A percentile compares a stretch with the other conserved stretches of the same genome.
phyloP scores from a whole-genome alignment of 1,284 basidiomycete species.

The Neolentinus lepideus region DNA sequence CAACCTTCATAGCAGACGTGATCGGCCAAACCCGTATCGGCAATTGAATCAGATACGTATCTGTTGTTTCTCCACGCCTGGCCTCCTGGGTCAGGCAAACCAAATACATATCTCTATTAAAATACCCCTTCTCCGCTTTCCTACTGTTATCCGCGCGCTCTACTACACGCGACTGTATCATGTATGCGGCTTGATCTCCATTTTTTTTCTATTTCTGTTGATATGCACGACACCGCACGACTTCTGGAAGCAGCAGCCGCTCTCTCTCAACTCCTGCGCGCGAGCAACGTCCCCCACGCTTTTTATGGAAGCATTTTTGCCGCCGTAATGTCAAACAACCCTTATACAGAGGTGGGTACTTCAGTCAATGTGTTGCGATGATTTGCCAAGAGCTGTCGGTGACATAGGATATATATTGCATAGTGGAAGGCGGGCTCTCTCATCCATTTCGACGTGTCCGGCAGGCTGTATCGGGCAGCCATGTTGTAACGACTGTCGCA shows the following conservation, averaged over 20 bases:
- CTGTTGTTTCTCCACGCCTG: constrained; percentile 11
- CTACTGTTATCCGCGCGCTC: constrained; percentile 15
- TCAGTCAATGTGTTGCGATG: constrained; percentile 6
- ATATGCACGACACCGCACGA: constrained; percentile 58
- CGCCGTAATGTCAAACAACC: constrained; percentile 46
- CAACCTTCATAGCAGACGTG: constrained; percentile 6
- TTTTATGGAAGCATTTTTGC: constrained; percentile 61
- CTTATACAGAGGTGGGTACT: constrained; percentile 46
- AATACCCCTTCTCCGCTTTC: constrained; percentile 16
- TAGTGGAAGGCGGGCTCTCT: constrained; percentile 42
- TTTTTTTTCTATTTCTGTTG: constrained; percentile 11
- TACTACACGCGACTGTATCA: constrained; percentile 14
- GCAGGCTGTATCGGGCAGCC: constrained; percentile 37
- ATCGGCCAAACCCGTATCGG: constrained; percentile 19
- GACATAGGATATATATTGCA: constrained; percentile 46
- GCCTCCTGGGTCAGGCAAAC: constrained; percentile 5
- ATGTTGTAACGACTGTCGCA: constrained; percentile 32
- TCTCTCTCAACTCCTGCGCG: constrained; percentile 47
- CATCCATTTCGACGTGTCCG: constrained; percentile 51
- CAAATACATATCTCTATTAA: constrained; percentile 12
- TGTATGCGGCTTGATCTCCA: constrained; percentile 15
- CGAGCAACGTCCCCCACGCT: constrained; percentile 50
- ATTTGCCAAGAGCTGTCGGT: constrained; percentile 2
- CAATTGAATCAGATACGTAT: constrained; percentile 11
- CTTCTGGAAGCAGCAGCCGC: constrained; percentile 56